Evolutionary conservation across 2,329 filamentous ascomycete genomes (phyloP), one percentile per base, ranked within the genome.

Genomic region (Fusarium drepaniforme): DNA sequence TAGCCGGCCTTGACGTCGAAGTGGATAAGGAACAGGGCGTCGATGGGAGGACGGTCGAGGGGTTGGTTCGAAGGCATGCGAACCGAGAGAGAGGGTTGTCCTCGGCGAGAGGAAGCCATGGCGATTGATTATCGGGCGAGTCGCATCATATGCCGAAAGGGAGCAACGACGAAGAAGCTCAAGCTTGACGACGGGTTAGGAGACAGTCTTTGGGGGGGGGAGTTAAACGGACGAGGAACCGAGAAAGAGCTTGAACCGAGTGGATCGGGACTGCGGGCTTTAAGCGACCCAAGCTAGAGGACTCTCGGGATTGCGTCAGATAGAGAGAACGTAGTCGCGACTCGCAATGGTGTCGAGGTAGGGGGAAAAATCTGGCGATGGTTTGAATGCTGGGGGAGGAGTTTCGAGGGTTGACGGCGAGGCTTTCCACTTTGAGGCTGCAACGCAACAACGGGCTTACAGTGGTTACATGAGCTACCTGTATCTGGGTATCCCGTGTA

Each of bases 1-100:
- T 93, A 97, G 86, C 95, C 95, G 79, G 95, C 93, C 83, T 96
- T 97, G 85, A 96, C 93, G 84, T 98, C 95, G 85, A 98, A 98
- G 81, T 94, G 91, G 84, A 97, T 96, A 73, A 97, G 88, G 83
- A 97, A 98, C 40, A 97, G 88, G 37, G 95, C 95, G 44, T 93
- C 92, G 80, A 96, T 80, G 61, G 82, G 78, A 73, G 83, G 80
- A 67, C 81, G 77, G 71, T 81, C 76, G 78, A 78, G 68, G 64
- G 81, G 66, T 70, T 81, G 75, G 74, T 75, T 75, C 44, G 76
- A 59, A 66, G 80, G 75, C 68, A 85, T 80, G 58, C 78, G 81
- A 60, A 85, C 82, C 37, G 85, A 84, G 68, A 85, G 82, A 62
- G 84, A 81, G 66, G 81, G 82, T 73, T 83, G 84, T 71, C 79